These are phyloP conservation scores for Dioscorea zingiberensis DNA, from an alignment of 106 monocot species.

Conservation along the genomic window DNA sequence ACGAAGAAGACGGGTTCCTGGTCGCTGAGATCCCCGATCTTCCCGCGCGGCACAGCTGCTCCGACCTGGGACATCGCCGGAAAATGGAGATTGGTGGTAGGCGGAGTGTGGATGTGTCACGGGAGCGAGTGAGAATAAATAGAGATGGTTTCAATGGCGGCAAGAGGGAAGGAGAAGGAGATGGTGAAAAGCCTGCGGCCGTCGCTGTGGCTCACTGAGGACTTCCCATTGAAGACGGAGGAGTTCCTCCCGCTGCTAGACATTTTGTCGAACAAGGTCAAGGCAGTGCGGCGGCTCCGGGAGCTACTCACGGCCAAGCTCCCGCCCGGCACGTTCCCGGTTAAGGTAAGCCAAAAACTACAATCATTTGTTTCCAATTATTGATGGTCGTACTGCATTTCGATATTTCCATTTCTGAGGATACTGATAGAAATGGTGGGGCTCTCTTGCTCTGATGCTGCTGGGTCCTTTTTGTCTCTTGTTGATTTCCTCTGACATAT, in stretches of 20 bases:
- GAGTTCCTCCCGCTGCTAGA: constrained; percentile 81
- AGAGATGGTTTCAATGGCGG: constrained; percentile 11
- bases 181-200: constrained; percentile 79
- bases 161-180: constrained; percentile 82
- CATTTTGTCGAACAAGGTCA: constrained; percentile 68
- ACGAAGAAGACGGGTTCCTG: constrained; percentile 68
- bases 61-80: constrained; percentile 25
- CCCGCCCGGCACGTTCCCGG: constrained; percentile 82
- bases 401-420: too few relatives aligned
- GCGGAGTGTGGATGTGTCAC: constrained; percentile 20
- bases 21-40: constrained; percentile 61
- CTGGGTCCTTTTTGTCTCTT: too few relatives aligned
- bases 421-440: too few relatives aligned
- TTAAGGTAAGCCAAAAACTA: constrained; percentile 47
- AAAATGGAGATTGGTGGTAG: constrained; percentile 15
- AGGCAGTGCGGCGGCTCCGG: constrained; percentile 68
- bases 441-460: too few relatives aligned
- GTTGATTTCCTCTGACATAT: too few relatives aligned
- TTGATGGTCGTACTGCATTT: too few relatives aligned
- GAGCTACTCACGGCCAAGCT: constrained; percentile 91
- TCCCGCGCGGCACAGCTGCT: constrained; percentile 55
- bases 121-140: constrained; percentile 1
- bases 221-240: constrained; percentile 72
- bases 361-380: neutral
- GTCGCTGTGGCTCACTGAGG: constrained; percentile 81